phyloP scores from a whole-genome alignment of 1,284 basidiomycete species.

The Trichosporon sp. region DNA sequence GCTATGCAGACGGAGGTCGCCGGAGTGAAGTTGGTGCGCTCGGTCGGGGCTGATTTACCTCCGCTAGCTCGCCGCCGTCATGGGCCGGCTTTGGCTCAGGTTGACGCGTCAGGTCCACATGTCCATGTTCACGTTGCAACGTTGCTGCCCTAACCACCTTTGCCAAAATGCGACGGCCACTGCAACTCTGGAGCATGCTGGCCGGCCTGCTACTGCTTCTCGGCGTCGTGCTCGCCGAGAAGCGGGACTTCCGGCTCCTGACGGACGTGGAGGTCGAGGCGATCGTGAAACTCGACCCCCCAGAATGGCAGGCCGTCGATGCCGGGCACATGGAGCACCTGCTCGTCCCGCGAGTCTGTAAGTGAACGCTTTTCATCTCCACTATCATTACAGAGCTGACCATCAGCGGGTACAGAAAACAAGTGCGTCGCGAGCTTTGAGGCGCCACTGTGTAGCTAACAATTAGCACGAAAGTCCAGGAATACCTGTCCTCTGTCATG shows the following conservation, averaged over 20 bases:
- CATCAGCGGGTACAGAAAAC: conserved; percentile 52
- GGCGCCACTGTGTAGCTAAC: conserved; percentile 11
- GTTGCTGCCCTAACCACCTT: not conserved
- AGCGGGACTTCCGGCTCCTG: conserved; percentile 36
- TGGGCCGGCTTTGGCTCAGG: too few species aligned
- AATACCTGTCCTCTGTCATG: conserved; percentile 72
- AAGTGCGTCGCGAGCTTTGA: conserved; percentile 38
- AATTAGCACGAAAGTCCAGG: conserved; percentile 72
- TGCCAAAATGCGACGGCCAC: conserved; percentile 2
- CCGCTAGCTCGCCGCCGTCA: not conserved
- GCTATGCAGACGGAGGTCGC: not conserved
- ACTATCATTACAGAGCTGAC: conserved; percentile 20
- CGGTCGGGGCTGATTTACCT: conserved; percentile 13
- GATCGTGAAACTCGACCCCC: conserved; percentile 40
- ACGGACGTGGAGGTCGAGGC: conserved; percentile 32
- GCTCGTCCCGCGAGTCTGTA: conserved; percentile 77
- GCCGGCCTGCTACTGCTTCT: not conserved
- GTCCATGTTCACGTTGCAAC: not conserved
- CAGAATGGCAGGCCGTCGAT: conserved; percentile 45
- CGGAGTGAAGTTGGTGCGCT: conserved; percentile 1
- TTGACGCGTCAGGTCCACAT: too few species aligned
- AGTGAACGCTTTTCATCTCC: conserved; percentile 46
- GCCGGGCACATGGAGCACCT: conserved; percentile 71
- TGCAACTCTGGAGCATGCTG: conserved; percentile 9
- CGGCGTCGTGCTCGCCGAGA: not conserved